These are phyloP conservation scores for Adansonia digitata DNA, from an alignment of 345 rosid genomes.

Conservation along the genomic window DNA sequence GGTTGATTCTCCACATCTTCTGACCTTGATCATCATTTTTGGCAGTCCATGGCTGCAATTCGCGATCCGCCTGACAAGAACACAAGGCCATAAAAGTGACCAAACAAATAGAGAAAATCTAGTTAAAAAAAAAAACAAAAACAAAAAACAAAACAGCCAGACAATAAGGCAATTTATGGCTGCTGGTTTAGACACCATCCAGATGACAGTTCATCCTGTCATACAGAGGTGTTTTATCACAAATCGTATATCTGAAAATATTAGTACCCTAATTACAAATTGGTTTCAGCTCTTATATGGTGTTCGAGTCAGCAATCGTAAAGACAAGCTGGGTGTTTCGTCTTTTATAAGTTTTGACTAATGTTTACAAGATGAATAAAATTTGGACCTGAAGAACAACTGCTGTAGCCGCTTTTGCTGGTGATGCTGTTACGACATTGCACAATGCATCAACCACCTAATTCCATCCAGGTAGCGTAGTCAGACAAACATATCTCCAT, in stretches of 20 bases:
- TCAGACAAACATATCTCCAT: slow-evolving; percentile 10
- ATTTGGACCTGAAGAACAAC: slow-evolving; percentile 85
- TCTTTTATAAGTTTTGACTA: neutral
- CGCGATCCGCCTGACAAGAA: slow-evolving; percentile 81
- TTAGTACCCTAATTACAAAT: neutral
- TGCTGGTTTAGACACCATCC: slow-evolving; percentile 4
- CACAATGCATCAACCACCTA: slow-evolving; percentile 95
- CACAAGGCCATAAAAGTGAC: slow-evolving; percentile 28
- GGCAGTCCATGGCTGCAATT: slow-evolving; percentile 96
- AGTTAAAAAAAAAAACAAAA: slow-evolving; percentile 7
- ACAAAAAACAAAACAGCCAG: neutral
- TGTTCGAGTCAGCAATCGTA: slow-evolving; percentile 12
- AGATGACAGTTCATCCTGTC: slow-evolving; percentile 9
- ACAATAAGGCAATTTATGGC: slow-evolving; percentile 14
- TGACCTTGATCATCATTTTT: slow-evolving; percentile 93
- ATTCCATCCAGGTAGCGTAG: slow-evolving; percentile 9
- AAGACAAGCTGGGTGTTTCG: neutral
- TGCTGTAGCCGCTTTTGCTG: slow-evolving; percentile 89
- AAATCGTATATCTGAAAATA: neutral
- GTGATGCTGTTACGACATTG: slow-evolving; percentile 87
- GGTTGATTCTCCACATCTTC: slow-evolving; percentile 95
- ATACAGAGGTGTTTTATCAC: neutral
- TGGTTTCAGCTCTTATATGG: slow-evolving; percentile 3
- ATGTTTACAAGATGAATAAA: slow-evolving; percentile 29
- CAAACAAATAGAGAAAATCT: slow-evolving; percentile 11